These are phyloP conservation scores for Drechmeria coniospora DNA, from an alignment of 2,329 filamentous ascomycete genomes.

Conservation along the genomic window DNA sequence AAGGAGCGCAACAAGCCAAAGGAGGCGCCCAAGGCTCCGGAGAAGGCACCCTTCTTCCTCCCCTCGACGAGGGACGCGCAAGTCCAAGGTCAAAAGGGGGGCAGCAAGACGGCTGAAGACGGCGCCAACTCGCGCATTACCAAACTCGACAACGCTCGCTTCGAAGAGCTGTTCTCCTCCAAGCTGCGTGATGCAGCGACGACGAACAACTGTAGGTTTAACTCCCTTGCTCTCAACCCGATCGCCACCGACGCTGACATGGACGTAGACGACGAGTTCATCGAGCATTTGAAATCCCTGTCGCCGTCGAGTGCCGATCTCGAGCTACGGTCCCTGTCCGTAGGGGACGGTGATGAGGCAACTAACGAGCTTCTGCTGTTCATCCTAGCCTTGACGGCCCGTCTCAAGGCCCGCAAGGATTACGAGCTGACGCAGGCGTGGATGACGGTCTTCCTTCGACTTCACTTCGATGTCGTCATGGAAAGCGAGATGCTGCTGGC, in stretches of 20 bases:
- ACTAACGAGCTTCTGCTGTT: slow-evolving; percentile 65
- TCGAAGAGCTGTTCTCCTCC: slow-evolving; percentile 42
- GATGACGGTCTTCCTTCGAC: slow-evolving; percentile 84
- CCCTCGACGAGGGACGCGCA: slow-evolving; percentile 43
- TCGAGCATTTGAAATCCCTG: slow-evolving; percentile 66
- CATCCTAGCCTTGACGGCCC: slow-evolving; percentile 60
- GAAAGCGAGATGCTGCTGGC: slow-evolving; percentile 36
- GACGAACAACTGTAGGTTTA: slow-evolving; percentile 43
- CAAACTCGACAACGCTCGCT: slow-evolving; percentile 43
- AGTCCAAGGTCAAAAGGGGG: slow-evolving; percentile 20
- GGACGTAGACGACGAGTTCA: slow-evolving; percentile 43
- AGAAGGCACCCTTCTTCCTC: slow-evolving; percentile 93
- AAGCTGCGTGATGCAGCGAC: slow-evolving; percentile 38
- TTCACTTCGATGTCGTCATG: slow-evolving; percentile 50
- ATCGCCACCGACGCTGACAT: slow-evolving; percentile 9
- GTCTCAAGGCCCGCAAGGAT: slow-evolving; percentile 55
- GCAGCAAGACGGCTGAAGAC: slow-evolving; percentile 19
- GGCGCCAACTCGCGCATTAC: slow-evolving; percentile 50
- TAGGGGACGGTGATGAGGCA: slow-evolving; percentile 27
- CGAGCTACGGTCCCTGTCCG: slow-evolving; percentile 66
- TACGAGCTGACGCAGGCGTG: slow-evolving; percentile 92
- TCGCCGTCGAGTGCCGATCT: slow-evolving; percentile 77
- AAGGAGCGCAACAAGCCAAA: slow-evolving; percentile 88
- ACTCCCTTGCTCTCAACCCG: not conserved
- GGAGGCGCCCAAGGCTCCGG: slow-evolving; percentile 77